Evolutionary conservation across 352 stramenopile species (phyloP), one percentile per base, ranked within the genome.

Genomic region (Pythium sp.): DNA sequence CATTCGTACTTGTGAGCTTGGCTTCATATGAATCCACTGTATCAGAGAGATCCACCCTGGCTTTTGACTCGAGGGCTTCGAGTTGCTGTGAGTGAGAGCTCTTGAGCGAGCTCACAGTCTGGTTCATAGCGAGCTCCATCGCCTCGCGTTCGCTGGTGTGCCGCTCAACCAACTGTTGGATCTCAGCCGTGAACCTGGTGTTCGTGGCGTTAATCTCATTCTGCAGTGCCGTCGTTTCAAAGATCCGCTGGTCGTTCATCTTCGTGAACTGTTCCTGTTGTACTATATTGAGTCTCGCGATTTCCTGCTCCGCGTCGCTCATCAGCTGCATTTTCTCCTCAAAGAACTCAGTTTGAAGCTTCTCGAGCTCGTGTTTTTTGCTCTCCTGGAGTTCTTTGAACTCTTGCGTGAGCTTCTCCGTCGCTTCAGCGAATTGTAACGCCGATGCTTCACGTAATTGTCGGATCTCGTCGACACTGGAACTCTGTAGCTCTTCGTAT

Each of bases 231-330:
- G 59, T 59, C 8, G 69, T 77, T 61, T 82, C 76, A 4, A 56
- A 36, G 51, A 43, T 47, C 18, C 69, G 64, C 34, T 70, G 57
- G 14, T 46, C 38, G 62, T 77, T 71, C 36, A 79, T 64, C 41
- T 65, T 69, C 7, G 60, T 62, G n/a, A 75, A 67, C 51, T 82
- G 75, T 1, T 84, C 77, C 15, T 75, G 75, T 46, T 67, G 59
- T 8, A 71, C 38, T 60, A 80, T 78, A 3, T 66, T 65, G 24
- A 80, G 49, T 5, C 73, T 57, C 26, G 66, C 58, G 41, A 67
- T 70, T 57, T 78, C 73, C 22, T 80, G 69, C 18, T 41, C 55
- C 30, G 65, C 46, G 24, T 72, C 67, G n/a, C 73, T 64, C 7
- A 67, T 24, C 18, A 84, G 46, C n/a, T 62, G 58, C 12, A 63